Evolutionary conservation across 331 rosid genomes (phyloP), one percentile per base, ranked within the genome.

Genomic region (Spiraea crenata): DNA sequence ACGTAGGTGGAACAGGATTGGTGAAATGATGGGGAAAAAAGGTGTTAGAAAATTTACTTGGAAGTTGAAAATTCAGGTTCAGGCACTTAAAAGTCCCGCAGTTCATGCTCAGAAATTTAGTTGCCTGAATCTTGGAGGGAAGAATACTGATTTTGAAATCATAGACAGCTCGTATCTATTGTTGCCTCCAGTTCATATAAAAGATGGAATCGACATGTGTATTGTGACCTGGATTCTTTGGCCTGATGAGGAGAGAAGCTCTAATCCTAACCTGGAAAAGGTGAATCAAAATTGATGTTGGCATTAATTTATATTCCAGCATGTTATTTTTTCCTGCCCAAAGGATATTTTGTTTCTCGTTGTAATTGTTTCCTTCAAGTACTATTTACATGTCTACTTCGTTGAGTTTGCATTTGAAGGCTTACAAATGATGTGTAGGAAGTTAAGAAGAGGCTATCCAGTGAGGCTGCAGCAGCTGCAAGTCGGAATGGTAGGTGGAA

Each of bases 191-290:
- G 77, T 89, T 61, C 74, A 57, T 62, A 74, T 87, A 65, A 77
- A 71, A 65, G 81, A 82, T 82, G 95, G 90, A 76, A 82, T 91
- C 80, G 99, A 93, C 71, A 63, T 87, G 81, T 86, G 90, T 76
- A 73, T 89, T 71, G 91, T 85, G 64, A 76, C 95, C 42, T 93
- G 99, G 99, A 79, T 93, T 84, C 92, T 93, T 64, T 93, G 99
- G 97, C 97, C 99, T 16, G 97, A 91, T 78, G 99, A 93, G 74
- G 97, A 86, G 85, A 87, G 95, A 76, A 91, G 85, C 82, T 87
- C 95, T 70, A 80, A 75, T 81, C 96, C 92, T 25, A 91, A 91
- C 86, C 77, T 93, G 67, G 99, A 93, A 72, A 91, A 93, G 99
- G 99, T 93, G 38, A 63, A 25, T 34, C 20, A 61, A 71, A 63